phyloP scores from a whole-genome alignment of 176 grass and related monocot species.

The Thinopyrum elongatum region DNA sequence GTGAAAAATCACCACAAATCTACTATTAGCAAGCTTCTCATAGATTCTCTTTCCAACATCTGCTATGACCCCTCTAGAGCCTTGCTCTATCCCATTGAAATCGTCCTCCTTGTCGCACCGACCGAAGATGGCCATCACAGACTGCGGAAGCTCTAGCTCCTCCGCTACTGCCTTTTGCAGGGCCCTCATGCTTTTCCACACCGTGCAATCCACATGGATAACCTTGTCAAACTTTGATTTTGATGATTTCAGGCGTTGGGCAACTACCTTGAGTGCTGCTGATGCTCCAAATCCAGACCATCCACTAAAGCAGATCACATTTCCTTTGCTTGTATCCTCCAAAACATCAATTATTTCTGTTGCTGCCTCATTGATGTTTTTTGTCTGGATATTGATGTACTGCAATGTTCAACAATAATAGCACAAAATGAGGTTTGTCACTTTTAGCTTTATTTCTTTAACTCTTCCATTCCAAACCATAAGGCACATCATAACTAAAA shows the following conservation, averaged over 20 bases:
- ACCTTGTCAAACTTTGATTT: not conserved
- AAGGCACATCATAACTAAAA: not conserved
- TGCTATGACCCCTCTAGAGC: not conserved
- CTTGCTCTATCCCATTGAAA: not conserved
- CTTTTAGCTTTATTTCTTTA: not conserved
- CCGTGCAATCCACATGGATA: not conserved
- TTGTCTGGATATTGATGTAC: not conserved
- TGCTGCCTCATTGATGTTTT: not conserved
- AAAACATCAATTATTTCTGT: not conserved
- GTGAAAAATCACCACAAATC: not conserved
- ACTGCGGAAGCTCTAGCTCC: not conserved
- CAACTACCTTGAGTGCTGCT: not conserved
- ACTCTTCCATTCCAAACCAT: not conserved
- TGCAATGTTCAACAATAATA: not conserved
- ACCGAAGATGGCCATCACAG: not conserved
- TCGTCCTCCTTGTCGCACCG: not conserved
- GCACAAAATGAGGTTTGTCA: not conserved
- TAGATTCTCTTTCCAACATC: accelerated
- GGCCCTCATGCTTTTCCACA: not conserved
- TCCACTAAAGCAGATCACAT: not conserved
- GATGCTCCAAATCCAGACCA: not conserved
- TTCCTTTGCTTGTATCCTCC: not conserved
- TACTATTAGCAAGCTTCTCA: accelerated
- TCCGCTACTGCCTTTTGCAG: not conserved
- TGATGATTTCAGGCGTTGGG: not conserved